Conservation (phyloP, 495 filamentous ascomycete species). For the Xylaria sp. region DNA sequence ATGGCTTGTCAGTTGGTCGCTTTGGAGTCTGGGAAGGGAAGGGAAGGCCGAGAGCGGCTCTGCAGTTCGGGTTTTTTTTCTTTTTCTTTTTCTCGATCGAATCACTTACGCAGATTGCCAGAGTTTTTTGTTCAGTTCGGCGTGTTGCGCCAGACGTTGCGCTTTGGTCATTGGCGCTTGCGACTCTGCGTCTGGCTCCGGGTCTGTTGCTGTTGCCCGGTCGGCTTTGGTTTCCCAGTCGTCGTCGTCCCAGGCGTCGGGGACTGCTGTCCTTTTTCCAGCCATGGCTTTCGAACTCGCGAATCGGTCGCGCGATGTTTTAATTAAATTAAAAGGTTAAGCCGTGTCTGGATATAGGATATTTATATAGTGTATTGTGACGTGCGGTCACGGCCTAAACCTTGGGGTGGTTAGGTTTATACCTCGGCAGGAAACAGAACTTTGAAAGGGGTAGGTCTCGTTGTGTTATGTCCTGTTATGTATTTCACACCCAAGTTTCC, state of each 20-base stretch:
- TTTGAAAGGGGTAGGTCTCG: neutral
- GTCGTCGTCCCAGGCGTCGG: constrained; percentile 86
- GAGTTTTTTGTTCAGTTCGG: constrained; percentile 79
- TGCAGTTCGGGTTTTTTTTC: too few relatives aligned
- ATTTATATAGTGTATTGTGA: neutral
- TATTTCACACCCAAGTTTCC: neutral
- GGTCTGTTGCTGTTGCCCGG: constrained; percentile 34
- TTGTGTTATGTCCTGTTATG: neutral
- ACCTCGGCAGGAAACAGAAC: neutral
- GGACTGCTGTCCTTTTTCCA: constrained; percentile 57
- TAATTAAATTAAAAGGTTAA: neutral
- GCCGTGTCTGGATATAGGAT: neutral
- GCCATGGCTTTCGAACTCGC: constrained; percentile 52
- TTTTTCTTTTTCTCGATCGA: neutral
- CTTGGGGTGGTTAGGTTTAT: neutral
- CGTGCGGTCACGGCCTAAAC: neutral
- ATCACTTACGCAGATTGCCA: constrained; percentile 87
- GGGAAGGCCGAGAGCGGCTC: neutral
- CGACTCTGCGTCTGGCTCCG: constrained; percentile 54
- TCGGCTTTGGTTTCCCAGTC: constrained; percentile 86
- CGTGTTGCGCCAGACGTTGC: constrained; percentile 80
- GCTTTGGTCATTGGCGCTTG: constrained; percentile 63
- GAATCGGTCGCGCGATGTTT: neutral
- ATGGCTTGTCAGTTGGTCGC: neutral
- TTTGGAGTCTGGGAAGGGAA: neutral